Conservation (phyloP, 257 asterid genomes). For the Solanum pimpinellifolium region DNA sequence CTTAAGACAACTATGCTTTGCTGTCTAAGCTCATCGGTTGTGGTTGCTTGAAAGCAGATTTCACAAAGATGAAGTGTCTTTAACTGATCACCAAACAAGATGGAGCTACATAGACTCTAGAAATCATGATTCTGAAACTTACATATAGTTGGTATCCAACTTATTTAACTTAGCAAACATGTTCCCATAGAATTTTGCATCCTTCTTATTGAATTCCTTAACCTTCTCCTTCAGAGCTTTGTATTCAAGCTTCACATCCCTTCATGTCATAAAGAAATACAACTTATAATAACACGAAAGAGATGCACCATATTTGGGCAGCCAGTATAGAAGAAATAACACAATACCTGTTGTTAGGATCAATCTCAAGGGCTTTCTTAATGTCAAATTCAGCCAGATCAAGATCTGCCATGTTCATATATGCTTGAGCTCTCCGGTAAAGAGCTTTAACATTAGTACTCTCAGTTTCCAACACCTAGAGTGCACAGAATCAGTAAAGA, state of each 20-base stretch:
- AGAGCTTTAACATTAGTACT: constrained; percentile 20
- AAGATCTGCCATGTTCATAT: constrained; percentile 10
- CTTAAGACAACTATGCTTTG: constrained; percentile 27
- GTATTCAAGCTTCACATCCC: constrained; percentile 35
- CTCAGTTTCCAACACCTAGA: constrained; percentile 17
- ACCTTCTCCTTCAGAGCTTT: constrained; percentile 28
- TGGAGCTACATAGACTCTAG: not conserved
- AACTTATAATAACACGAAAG: not conserved
- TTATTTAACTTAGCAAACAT: constrained; percentile 33
- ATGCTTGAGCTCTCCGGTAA: constrained; percentile 24
- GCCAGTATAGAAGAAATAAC: not conserved
- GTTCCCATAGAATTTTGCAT: constrained; percentile 35
- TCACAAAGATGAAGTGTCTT: not conserved
- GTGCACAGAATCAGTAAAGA: not conserved
- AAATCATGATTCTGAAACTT: not conserved
- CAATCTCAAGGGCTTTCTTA: constrained; percentile 23
- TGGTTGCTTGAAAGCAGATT: constrained; percentile 23
- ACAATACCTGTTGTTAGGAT: constrained; percentile 15
- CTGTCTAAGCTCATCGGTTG: constrained; percentile 32
- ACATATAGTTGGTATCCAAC: constrained; percentile 10
- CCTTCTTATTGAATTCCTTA: constrained; percentile 33
- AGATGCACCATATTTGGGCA: not conserved
- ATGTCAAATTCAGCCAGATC: constrained; percentile 19
- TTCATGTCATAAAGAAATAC: not conserved
- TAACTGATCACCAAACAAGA: not conserved